Evolutionary conservation across 805 yeast genomes (phyloP), one percentile per base, ranked within the genome.

Genomic region (Cyberlindnera xylosilytica): DNA sequence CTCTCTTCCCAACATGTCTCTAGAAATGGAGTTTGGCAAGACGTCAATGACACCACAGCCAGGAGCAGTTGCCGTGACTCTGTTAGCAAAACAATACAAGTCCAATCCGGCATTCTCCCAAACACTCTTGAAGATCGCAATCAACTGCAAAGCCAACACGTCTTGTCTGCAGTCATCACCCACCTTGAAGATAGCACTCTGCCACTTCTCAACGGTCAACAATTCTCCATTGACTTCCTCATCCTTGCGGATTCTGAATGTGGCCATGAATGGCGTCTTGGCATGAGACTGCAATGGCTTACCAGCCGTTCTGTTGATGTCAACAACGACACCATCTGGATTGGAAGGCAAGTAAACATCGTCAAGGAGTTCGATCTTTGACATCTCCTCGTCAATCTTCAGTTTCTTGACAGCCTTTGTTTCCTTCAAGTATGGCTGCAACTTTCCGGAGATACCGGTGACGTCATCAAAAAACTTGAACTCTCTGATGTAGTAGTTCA

Each of bases 81-180:
- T 70, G 64, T 93, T 78, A 1, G 99, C 99, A 66, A 79, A 95
- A 20, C 93, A 95, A 63, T 73, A 93, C 33, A 91, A 76, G 62
- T 93, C 98, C 48, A 93, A 70, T 1, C 98, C 98, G 11, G 86
- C 80, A 50, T 79, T 76, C 48, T 79, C 78, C 95, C 97, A 93
- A 39, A 93, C 87, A 34, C 91, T 81, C 55, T 96, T 76, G 72
- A 95, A 93, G 28, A 93, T 81, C 4, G 97, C 84, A 44, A 95
- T 84, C 58, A 93, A 70, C 61, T 93, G 99, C 45, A 93, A 69
- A 0, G 97, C 97, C 52, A 93, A 73, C 38, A 93, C 91, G 66
- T 93, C 99, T 64, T 93, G 99, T 53, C 99, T 78, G 69, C 98
- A 91, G 65, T 93, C 99, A 67, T 93, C 99, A 47, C 99, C 99